Conservation (phyloP, 306 rosid genomes). For the Ceratonia siliqua region DNA sequence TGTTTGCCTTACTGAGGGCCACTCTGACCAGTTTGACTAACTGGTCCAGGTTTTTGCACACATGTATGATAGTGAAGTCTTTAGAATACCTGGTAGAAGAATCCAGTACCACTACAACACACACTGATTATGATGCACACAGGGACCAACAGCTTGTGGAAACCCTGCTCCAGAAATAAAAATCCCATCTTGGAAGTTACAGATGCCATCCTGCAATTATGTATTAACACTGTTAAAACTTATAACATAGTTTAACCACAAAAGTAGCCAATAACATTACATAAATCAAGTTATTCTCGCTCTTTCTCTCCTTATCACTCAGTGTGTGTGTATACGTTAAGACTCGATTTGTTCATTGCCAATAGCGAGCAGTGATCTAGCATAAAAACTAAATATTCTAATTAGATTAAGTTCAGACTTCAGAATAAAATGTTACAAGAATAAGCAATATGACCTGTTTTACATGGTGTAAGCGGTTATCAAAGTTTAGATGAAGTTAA, state of each 20-base stretch:
- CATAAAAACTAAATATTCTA: conserved; percentile 17
- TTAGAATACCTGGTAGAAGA: conserved; percentile 80
- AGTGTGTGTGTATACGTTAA: not conserved
- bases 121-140: conserved; percentile 72
- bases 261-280: not conserved
- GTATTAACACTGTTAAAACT: conserved; percentile 8
- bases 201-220: conserved; percentile 84
- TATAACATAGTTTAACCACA: not conserved
- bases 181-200: conserved; percentile 97
- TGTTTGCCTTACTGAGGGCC: not conserved
- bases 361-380: not conserved
- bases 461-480: conserved; percentile 7
- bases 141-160: conserved; percentile 76
- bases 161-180: conserved; percentile 89
- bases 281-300: not conserved
- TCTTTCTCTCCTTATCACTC: not conserved
- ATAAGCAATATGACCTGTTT: not conserved
- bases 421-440: not conserved
- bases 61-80: not conserved
- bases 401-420: not conserved
- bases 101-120: conserved; percentile 80
- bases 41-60: not conserved
- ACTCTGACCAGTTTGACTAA: not conserved
- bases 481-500: not conserved
- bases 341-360: not conserved